phyloP scores from a whole-genome alignment of 2,329 filamentous ascomycete species.

The Aspergillus caelatus region DNA sequence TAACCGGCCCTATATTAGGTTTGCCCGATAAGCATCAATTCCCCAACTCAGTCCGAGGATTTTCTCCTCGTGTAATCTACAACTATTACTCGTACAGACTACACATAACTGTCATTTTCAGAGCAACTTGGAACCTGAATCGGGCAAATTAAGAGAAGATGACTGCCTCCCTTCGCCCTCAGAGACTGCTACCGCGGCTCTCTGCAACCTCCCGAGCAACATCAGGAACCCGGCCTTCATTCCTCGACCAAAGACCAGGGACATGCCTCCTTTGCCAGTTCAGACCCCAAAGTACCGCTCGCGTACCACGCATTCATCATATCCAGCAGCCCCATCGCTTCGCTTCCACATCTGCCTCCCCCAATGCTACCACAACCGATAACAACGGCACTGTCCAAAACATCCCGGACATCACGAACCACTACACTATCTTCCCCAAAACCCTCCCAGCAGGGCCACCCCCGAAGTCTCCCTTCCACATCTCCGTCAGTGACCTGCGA shows the following conservation, averaged over 20 bases:
- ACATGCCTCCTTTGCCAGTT: conserved; percentile 20
- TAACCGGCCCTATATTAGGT: conserved; percentile 11
- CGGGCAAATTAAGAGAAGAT: conserved; percentile 6
- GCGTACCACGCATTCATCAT: conserved; percentile 5
- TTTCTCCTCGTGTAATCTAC: neutral
- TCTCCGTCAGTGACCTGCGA: conserved; percentile 71
- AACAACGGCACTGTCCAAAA: conserved; percentile 12
- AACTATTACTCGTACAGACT: neutral
- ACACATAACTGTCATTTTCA: neutral
- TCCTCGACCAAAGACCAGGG: conserved; percentile 13
- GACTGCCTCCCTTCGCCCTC: conserved; percentile 16
- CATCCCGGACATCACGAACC: conserved; percentile 53
- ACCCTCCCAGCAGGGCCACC: conserved; percentile 79
- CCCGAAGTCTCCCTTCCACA: conserved; percentile 72
- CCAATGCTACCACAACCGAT: conserved; percentile 7
- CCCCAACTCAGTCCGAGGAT: neutral
- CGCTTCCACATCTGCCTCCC: conserved; percentile 22
- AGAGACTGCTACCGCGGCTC: conserved; percentile 16
- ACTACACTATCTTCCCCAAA: conserved; percentile 87
- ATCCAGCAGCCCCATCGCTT: conserved; percentile 13
- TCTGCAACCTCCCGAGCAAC: conserved; percentile 7
- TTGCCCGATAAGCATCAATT: conserved; percentile 6
- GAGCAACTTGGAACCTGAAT: neutral
- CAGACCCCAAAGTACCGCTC: conserved; percentile 6
- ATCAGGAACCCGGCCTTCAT: conserved; percentile 7